These are phyloP conservation scores for Cyclospora cayetanensis DNA, from an alignment of 169 alveolate species.

Conservation along the genomic window DNA sequence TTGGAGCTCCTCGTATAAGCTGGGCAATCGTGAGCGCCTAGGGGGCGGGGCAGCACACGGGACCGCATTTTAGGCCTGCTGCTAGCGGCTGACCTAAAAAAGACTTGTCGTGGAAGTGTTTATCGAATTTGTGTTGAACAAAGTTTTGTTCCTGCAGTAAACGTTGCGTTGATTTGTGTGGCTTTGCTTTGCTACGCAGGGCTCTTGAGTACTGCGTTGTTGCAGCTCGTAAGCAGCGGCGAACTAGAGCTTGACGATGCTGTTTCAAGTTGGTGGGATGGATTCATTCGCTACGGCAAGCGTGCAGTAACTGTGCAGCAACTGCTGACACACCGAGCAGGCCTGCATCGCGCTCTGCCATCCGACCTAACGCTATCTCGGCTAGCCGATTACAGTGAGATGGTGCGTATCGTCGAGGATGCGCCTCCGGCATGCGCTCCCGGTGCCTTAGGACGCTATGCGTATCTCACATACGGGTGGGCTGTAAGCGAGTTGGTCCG, in stretches of 20 bases:
- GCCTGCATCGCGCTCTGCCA: slow-evolving; percentile 78
- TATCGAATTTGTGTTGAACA: too few relatives aligned
- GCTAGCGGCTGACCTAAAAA: not conserved
- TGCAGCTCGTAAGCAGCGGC: slow-evolving; percentile 75
- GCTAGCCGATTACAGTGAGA: slow-evolving; percentile 71
- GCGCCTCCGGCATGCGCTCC: slow-evolving; percentile 64
- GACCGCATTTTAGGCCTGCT: too few relatives aligned
- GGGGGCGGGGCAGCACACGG: too few relatives aligned
- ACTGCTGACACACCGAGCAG: slow-evolving; percentile 79
- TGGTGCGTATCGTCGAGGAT: slow-evolving; percentile 76
- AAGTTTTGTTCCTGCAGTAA: not conserved
- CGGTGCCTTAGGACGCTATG: slow-evolving; percentile 68
- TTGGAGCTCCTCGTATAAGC: too few relatives aligned
- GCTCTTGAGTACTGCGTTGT: slow-evolving; percentile 75
- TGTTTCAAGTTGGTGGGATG: slow-evolving; percentile 83
- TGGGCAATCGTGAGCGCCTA: too few relatives aligned
- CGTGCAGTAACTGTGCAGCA: slow-evolving; percentile 77
- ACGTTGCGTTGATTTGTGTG: not conserved
- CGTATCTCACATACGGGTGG: slow-evolving; percentile 75
- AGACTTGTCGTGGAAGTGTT: too few relatives aligned
- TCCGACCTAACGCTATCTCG: slow-evolving; percentile 71
- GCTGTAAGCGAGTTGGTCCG: slow-evolving; percentile 72
- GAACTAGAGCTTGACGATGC: slow-evolving; percentile 77
- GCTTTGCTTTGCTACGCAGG: slow-evolving; percentile 54
- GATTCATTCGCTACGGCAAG: slow-evolving; percentile 81